Percentiles rank a stretch among this genome's conserved stretches.
phyloP scores from a whole-genome alignment of 306 rosid genomes.

The Psophocarpus tetragonolobus region DNA sequence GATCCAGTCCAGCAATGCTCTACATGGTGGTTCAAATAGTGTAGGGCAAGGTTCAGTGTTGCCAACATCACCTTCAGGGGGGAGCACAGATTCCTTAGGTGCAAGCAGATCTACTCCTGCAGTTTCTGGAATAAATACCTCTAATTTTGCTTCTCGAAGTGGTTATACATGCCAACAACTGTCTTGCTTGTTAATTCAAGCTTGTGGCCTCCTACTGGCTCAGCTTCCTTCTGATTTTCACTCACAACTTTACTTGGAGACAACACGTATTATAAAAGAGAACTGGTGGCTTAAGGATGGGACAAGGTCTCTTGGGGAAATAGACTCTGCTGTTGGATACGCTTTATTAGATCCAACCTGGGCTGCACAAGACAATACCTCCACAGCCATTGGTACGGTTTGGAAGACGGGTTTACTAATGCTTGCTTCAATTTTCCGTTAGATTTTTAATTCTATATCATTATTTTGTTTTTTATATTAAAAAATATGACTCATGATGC shows the following conservation, averaged over 20 bases:
- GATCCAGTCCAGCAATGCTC: constrained; percentile 83
- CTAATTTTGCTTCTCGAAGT: constrained; percentile 89
- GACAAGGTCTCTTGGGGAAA: constrained; percentile 71
- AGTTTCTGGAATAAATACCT: constrained; percentile 80
- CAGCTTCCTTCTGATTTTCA: constrained; percentile 98
- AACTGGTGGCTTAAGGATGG: constrained; percentile 96
- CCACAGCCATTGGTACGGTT: constrained; percentile 88
- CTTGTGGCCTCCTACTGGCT: constrained; percentile 94
- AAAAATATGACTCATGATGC: not conserved
- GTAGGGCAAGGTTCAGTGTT: constrained; percentile 83
- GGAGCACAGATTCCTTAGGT: constrained; percentile 94
- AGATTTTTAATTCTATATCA: constrained; percentile 3
- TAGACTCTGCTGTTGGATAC: constrained; percentile 96
- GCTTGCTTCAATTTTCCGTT: constrained; percentile 10
- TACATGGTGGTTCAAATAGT: constrained; percentile 73
- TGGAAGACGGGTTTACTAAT: constrained; percentile 1
- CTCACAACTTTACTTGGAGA: constrained; percentile 78
- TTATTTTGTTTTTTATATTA: constrained; percentile 1
- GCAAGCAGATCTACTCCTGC: constrained; percentile 88
- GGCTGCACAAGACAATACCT: constrained; percentile 99
- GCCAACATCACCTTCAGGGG: constrained; percentile 98
- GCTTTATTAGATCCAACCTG: constrained; percentile 98
- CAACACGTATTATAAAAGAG: constrained; percentile 90
- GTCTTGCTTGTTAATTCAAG: constrained; percentile 95
- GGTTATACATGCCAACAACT: constrained; percentile 95